Percentiles rank a stretch among this genome's conserved stretches.
Evolutionary conservation across 148 eudicot species (phyloP).

Genomic region (Nepenthes mirabilis): DNA sequence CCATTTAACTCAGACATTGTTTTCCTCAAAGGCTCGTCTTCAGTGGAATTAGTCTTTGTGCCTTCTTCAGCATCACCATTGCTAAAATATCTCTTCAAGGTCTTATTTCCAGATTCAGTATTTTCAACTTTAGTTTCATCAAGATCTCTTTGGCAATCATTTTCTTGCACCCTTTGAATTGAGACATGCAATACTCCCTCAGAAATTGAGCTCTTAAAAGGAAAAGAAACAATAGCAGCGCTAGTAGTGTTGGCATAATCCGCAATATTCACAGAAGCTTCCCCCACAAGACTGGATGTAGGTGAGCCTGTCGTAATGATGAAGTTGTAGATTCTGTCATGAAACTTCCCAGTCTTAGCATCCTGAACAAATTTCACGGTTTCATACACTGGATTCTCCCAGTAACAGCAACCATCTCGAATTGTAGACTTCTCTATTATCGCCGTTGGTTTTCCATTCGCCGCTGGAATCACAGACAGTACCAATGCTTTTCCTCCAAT

Average conservation of each 20-base stretch:
- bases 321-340: slow-evolving; percentile 67
- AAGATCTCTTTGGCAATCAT: slow-evolving; percentile 49
- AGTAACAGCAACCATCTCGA: slow-evolving; percentile 58
- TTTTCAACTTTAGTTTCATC: slow-evolving; percentile 33
- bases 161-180: slow-evolving; percentile 71
- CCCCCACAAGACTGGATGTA: slow-evolving; percentile 66
- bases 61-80: slow-evolving; percentile 43
- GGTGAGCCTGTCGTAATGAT: slow-evolving; percentile 63
- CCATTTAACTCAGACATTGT: slow-evolving; percentile 28
- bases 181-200: slow-evolving; percentile 70
- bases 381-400: slow-evolving; percentile 74
- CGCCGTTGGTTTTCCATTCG: slow-evolving; percentile 63
- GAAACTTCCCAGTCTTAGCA: slow-evolving; percentile 62
- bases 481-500: slow-evolving; percentile 51
- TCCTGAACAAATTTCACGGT: slow-evolving; percentile 68
- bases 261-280: slow-evolving; percentile 79
- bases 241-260: slow-evolving; percentile 53
- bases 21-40: slow-evolving; percentile 40
- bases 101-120: slow-evolving; percentile 26
- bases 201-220: slow-evolving; percentile 54
- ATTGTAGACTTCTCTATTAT: slow-evolving; percentile 57
- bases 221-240: slow-evolving; percentile 60
- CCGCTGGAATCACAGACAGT: slow-evolving; percentile 62
- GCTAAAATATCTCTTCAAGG: slow-evolving; percentile 50
- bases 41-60: slow-evolving; percentile 24